Evolutionary conservation across 768 basidiomycete species (phyloP).

Genomic region (Boletus tomentosulus): DNA sequence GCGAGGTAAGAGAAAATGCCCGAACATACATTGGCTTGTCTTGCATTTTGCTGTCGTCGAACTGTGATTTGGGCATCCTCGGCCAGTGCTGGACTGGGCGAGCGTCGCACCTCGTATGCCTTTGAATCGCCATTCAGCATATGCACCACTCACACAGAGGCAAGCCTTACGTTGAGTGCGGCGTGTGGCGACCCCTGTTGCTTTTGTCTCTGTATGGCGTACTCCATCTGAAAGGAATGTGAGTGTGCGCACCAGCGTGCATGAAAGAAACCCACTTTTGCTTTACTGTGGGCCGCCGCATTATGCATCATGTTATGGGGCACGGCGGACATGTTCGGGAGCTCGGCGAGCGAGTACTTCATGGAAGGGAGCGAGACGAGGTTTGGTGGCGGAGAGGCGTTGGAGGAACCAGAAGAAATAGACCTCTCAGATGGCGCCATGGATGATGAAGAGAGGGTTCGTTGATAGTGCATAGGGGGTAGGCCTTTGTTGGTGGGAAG

Average conservation of each 20-base stretch:
- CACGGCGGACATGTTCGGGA: constrained; percentile 30
- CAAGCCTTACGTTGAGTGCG: constrained; percentile 21
- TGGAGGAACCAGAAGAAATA: constrained; percentile 30
- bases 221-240: constrained; percentile 27
- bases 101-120: constrained; percentile 29
- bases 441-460: constrained; percentile 28
- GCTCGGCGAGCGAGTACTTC: constrained; percentile 30
- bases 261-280: constrained; percentile 18
- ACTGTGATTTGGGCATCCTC: constrained; percentile 32
- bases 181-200: constrained; percentile 26
- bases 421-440: constrained; percentile 33
- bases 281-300: constrained; percentile 27
- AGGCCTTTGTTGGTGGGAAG: constrained; percentile 12
- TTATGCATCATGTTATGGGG: constrained; percentile 32
- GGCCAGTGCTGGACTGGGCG: constrained; percentile 30
- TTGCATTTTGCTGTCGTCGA: constrained; percentile 26
- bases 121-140: constrained; percentile 4
- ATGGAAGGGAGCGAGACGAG: constrained; percentile 31
- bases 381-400: constrained; percentile 26
- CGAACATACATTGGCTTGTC: constrained; percentile 19
- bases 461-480: constrained; percentile 30
- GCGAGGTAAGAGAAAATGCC: background rate
- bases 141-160: constrained; percentile 2
- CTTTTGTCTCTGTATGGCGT: constrained; percentile 29
- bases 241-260: background rate